Percentiles rank a stretch among this genome's conserved stretches.
Conservation (phyloP, 495 filamentous ascomycete species). For the Penicillium ochrochloron region DNA sequence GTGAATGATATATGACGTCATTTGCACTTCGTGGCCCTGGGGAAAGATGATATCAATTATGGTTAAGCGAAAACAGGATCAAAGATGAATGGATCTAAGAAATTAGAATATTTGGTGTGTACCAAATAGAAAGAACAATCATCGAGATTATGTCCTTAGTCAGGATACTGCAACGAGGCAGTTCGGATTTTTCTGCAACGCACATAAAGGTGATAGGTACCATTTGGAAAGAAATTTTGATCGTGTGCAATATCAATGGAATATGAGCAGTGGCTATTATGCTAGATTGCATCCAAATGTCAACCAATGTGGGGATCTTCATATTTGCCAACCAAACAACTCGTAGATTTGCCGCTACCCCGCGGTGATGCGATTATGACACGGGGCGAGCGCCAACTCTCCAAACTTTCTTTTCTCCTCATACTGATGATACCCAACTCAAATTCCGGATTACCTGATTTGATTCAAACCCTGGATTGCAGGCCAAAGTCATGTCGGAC, state of each 20-base stretch:
- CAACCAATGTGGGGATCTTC: not conserved
- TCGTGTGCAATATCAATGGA: not conserved
- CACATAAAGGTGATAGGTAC: too few species aligned
- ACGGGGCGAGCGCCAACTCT: not conserved
- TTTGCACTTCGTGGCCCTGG: not conserved
- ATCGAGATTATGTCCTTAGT: not conserved
- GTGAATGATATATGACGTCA: not conserved
- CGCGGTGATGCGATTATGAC: slow-evolving; percentile 9
- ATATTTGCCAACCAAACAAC: not conserved
- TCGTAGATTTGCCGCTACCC: not conserved
- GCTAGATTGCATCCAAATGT: not conserved
- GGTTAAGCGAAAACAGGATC: not conserved
- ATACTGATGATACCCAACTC: not conserved
- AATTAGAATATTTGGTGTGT: too few species aligned
- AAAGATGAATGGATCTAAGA: not conserved
- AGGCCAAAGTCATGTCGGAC: not conserved
- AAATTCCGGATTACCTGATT: too few species aligned
- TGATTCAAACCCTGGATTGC: too few species aligned
- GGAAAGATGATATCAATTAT: not conserved
- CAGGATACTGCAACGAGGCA: not conserved
- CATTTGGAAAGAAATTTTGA: not conserved
- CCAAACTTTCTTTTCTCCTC: not conserved
- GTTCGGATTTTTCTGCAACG: not conserved
- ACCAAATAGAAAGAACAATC: not conserved
- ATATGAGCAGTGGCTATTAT: not conserved